Base-by-base conservation (phyloP, 139 green algal species). In the Tetradesmus obliquus region DNA sequence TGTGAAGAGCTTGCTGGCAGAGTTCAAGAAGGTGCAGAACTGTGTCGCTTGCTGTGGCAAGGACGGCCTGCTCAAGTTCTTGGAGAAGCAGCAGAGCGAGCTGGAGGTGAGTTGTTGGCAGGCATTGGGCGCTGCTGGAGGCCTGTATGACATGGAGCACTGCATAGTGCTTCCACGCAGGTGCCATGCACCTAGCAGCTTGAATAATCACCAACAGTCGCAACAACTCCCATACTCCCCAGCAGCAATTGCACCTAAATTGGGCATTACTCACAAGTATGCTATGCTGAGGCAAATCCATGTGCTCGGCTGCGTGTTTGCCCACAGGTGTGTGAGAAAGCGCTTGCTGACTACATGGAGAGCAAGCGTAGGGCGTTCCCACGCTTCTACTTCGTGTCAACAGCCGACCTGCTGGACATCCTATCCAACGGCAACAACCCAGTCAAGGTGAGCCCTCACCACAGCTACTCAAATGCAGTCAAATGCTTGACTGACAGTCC, bases 371-470 rank as follows among this genome's bases (percentile, higher is more conserved):
- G 96, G 55, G 94, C 94, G 9, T 98, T 98, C 95, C 96, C 96
- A 13, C 94, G 96, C 87, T 98, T 98, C 95, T 98, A 98, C 94
- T 98, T 98, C 90, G 95, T 97, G 80, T 98, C 96, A 57, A 96
- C 95, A 0, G 95, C 95, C 15, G 96, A 98, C 91, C 94, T 98
- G 83, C 94, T 98, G 74, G 96, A 98, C 93, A 97, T 98, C 76
- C 94, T 98, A 88, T 97, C 96, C 80, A 98, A 97, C 92, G 96
- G 96, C 93, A 97, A 98, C 95, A 96, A 93, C 92, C 96, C 96
- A 72, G 91, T 91, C 54, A 95, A 95, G 88, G 93, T 94, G 55
- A 72, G 92, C 72, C 22, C 17, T 8, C 88, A 92, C 12, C n/a
- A 53, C 45, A 84, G 66, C 66, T 76, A 19, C 57, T 90, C 32